Conservation (phyloP, 2,329 filamentous ascomycete species). For the Xylariaceae sp. region DNA sequence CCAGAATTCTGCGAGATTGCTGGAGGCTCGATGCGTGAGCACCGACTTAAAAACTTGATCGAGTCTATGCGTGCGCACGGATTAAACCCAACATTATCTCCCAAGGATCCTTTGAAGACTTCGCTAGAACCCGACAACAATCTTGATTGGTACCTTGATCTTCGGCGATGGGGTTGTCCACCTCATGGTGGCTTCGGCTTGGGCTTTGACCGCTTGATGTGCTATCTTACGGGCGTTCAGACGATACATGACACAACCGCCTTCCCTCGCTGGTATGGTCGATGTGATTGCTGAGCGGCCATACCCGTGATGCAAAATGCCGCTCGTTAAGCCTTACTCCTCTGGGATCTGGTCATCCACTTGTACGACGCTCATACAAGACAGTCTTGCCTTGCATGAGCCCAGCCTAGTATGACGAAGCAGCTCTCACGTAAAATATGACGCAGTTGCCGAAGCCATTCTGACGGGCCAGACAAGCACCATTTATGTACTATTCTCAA, state of each 20-base stretch:
- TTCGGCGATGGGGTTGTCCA: slow-evolving; percentile 88
- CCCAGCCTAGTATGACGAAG: slow-evolving; percentile 33
- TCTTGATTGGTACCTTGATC: slow-evolving; percentile 86
- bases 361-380: slow-evolving; percentile 41
- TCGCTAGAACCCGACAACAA: slow-evolving; percentile 40
- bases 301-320: slow-evolving; percentile 36
- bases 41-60: slow-evolving; percentile 71
- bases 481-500: not conserved
- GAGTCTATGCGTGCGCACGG: slow-evolving; percentile 74
- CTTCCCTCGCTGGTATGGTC: slow-evolving; percentile 78
- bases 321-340: slow-evolving; percentile 50
- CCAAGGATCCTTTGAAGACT: slow-evolving; percentile 37
- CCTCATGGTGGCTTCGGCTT: slow-evolving; percentile 91
- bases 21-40: slow-evolving; percentile 88
- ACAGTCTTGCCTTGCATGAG: slow-evolving; percentile 30
- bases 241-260: slow-evolving; percentile 86
- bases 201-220: slow-evolving; percentile 85
- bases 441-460: slow-evolving; percentile 29
- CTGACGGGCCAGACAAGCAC: slow-evolving; percentile 25
- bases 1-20: slow-evolving; percentile 86
- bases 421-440: slow-evolving; percentile 31
- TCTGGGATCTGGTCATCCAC: slow-evolving; percentile 44
- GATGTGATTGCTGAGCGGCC: slow-evolving; percentile 61
- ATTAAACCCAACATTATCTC: slow-evolving; percentile 52
- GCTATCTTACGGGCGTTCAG: slow-evolving; percentile 80